These are phyloP conservation scores for Solanum hybrid DNA, from an alignment of 305 asterid genomes.

Conservation along the genomic window DNA sequence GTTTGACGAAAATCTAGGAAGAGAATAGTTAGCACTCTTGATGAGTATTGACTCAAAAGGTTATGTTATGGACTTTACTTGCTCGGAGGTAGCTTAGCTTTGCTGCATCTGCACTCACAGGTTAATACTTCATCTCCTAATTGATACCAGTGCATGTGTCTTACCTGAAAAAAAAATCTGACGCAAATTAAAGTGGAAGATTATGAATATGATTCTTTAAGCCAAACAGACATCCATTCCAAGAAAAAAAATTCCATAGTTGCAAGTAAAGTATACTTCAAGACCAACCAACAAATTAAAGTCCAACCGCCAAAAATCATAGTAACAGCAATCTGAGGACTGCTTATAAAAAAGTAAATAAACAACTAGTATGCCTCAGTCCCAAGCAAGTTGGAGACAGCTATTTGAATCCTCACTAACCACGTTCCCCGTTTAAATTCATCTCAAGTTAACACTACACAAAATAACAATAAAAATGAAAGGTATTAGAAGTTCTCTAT, in stretches of 20 bases:
- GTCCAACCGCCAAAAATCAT: not conserved
- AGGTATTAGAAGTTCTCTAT: not conserved
- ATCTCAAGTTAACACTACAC: not conserved
- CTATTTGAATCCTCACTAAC: not conserved
- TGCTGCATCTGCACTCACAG: slow-evolving; percentile 91
- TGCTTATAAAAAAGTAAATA: not conserved
- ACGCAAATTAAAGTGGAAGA: not conserved
- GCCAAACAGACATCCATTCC: not conserved
- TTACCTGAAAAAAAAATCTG: slow-evolving; percentile 46
- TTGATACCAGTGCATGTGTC: slow-evolving; percentile 89
- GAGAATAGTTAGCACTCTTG: not conserved
- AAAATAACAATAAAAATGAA: not conserved
- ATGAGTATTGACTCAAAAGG: slow-evolving; percentile 12
- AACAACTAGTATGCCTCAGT: not conserved
- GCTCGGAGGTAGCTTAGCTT: slow-evolving; percentile 88
- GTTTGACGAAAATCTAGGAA: not conserved
- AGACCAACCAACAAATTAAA: not conserved
- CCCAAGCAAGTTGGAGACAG: not conserved
- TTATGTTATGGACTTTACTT: slow-evolving; percentile 41
- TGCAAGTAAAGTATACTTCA: not conserved
- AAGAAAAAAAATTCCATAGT: not conserved
- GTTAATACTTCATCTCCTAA: slow-evolving; percentile 63
- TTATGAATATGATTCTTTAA: not conserved
- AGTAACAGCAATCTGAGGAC: not conserved
- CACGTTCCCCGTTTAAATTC: not conserved